Base-by-base conservation (phyloP, 768 basidiomycete species). In the Cystofilobasidium capitatum region DNA sequence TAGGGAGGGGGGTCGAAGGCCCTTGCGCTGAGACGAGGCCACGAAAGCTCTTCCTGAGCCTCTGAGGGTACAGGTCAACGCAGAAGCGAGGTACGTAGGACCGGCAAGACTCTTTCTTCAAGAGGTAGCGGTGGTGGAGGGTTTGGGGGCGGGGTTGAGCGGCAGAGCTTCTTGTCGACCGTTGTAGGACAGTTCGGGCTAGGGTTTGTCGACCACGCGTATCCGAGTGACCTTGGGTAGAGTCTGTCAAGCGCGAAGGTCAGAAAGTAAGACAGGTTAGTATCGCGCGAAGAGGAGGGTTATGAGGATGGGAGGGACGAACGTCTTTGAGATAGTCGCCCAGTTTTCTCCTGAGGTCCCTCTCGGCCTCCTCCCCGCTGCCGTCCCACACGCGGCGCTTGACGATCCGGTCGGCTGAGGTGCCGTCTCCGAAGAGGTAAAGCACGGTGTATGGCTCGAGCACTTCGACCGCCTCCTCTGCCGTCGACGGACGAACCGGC, bases 311-410 rank as follows among this genome's bases (percentile, higher is more conserved):
- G 1, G 70, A 67, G 42, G 51, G 37, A 35, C 67, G 57, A 3
- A 91, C 91, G 75, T 97, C 94, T 49, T 86, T 81, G 61, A 98
- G 80, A 76, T 97, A 97, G 72, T 94, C 91, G 5, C 86, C 84
- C 72, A 97, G 93, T 74, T 97, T 97, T 54, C 83, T 79, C 62
- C 90, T 81, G 69, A 97, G 76, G 73, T 91, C 91, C 33, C 82
- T 82, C 73, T 92, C 92, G 73, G 93, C 91, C 0, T 86, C 80
- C 71, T 85, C 84, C 10, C 90, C 90, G 69, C 87, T 81, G 20
- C 89, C 91, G 70, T 88, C 91, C 90, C 92, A 96, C 9, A 77
- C 82, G 58, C 91, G 80, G 64, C 87, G 81, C 69, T 90, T 86
- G 1, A 77, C 75, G n/a, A 73, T 62, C 24, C 66, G 44, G 8